Base-by-base conservation (phyloP, 192 early-diverging fungal species). In the Gaertneriomyces sp. region DNA sequence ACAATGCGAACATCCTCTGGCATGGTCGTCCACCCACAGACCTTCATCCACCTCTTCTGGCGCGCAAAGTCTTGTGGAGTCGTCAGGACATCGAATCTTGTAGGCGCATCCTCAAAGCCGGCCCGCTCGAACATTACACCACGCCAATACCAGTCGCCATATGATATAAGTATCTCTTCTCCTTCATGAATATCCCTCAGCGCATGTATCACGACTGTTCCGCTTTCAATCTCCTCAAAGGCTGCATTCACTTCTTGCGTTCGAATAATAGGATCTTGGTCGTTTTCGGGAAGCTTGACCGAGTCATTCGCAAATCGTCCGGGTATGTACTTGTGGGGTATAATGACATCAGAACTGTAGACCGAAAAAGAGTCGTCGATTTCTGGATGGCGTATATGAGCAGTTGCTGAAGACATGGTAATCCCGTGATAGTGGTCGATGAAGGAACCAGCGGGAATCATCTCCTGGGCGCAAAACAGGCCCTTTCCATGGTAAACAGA, bases 371-470 rank as follows among this genome's bases (percentile, higher is more conserved):
- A 60, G 57, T 68, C 66, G 33, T 68, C 57, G n/a, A 52, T 68
- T 38, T 7, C 25, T 7, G 66, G 10, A 41, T 47, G 41, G 6
- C 38, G 12, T 19, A 8, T 38, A 49, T 68, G 55, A 12, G 66
- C 66, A 33, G 39, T 20, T 8, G 11, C 19, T 9, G 45, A 60
- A 5, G 57, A 49, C 45, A 68, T 60, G 11, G 57, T 60, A 20
- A n/a, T 25, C 5, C 66, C 66, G 41, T 68, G 66, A 60, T 68
- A 68, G 57, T 68, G 66, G 44, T 68, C 66, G 10, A 68, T 58
- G 39, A 16, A n/a, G 17, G 66, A 42, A 8, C 49, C 66, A 9
- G 19, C 39, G 11, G 66, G 55, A 11, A 68, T 68, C 33, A 19
- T 16, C 56, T 60, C 57, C 42, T 68, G 66, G 33, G 55, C 66